phyloP scores from a whole-genome alignment of 108 stramenopile species.

The Pseudonitzschia multiseries region DNA sequence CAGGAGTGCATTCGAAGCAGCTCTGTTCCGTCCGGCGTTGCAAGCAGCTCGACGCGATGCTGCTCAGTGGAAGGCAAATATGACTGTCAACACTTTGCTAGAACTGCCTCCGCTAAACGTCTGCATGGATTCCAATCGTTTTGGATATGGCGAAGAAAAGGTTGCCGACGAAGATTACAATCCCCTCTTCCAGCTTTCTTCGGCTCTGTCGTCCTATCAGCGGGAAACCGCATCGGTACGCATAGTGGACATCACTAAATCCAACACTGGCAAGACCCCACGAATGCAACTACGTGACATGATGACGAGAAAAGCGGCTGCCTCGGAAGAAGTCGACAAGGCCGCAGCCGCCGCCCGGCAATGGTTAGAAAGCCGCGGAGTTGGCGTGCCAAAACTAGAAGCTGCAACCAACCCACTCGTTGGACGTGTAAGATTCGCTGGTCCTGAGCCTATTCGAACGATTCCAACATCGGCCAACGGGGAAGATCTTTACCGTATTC shows the following conservation, averaged over 20 bases:
- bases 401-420: conserved; percentile 16
- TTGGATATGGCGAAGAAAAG: conserved; percentile 31
- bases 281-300: conserved; percentile 36
- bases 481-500: conserved; percentile 37
- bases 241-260: conserved; percentile 41
- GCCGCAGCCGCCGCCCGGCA: conserved; percentile 35
- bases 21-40: conserved; percentile 76
- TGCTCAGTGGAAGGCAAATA: conserved; percentile 68
- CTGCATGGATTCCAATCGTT: background rate
- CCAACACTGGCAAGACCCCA: conserved; percentile 13
- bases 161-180: conserved; percentile 23
- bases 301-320: conserved; percentile 35
- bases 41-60: conserved; percentile 65
- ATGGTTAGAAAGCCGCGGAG: conserved; percentile 33
- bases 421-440: conserved; percentile 38
- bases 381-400: background rate
- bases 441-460: conserved; percentile 24
- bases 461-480: conserved; percentile 21
- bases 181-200: conserved; percentile 35
- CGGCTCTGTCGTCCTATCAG: conserved; percentile 40
- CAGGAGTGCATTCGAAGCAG: conserved; percentile 52
- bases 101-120: conserved; percentile 44
- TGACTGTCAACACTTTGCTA: conserved; percentile 37
- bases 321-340: conserved; percentile 30
- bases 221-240: conserved; percentile 44